phyloP scores from a whole-genome alignment of 2,329 filamentous ascomycete species.

The Hymenoscyphus infarciens region DNA sequence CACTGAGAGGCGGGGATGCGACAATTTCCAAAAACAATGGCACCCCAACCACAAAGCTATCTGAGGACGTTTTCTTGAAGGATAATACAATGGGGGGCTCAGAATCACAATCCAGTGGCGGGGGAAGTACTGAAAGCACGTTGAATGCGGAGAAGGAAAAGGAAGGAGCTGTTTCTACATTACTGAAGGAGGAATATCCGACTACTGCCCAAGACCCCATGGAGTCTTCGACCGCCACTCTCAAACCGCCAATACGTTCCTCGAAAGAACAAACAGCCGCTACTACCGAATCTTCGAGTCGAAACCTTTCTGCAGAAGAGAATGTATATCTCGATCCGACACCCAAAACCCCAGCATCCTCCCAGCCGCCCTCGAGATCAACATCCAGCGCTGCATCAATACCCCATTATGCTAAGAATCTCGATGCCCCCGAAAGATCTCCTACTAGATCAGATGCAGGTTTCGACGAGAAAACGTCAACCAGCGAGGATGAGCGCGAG shows the following conservation, averaged over 20 bases:
- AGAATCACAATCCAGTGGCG: not conserved
- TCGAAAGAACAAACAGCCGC: slow-evolving; percentile 10
- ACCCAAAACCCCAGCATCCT: slow-evolving; percentile 42
- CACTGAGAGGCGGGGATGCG: slow-evolving; percentile 12
- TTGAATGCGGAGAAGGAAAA: slow-evolving; percentile 6
- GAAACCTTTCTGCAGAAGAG: slow-evolving; percentile 23
- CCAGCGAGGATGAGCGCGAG: slow-evolving; percentile 62
- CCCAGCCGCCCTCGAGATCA: slow-evolving; percentile 40
- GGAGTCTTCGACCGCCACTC: slow-evolving; percentile 36
- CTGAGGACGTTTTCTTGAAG: not conserved
- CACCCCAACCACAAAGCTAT: not conserved
- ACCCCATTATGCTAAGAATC: slow-evolving; percentile 36
- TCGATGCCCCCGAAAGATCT: slow-evolving; percentile 36
- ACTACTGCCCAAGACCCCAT: slow-evolving; percentile 23
- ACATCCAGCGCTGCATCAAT: slow-evolving; percentile 34
- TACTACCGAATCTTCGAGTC: slow-evolving; percentile 8
- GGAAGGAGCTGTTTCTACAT: slow-evolving; percentile 2
- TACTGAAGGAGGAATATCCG: not conserved
- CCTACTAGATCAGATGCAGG: slow-evolving; percentile 53
- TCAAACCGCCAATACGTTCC: slow-evolving; percentile 29
- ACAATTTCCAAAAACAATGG: slow-evolving; percentile 8
- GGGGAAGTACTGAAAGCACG: slow-evolving; percentile 1
- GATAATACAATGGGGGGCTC: slow-evolving; percentile 4
- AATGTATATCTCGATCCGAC: slow-evolving; percentile 46
- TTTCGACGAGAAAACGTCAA: slow-evolving; percentile 54